A percentile compares a stretch with the other conserved stretches of the same genome.
phyloP scores from a whole-genome alignment of 2,329 filamentous ascomycete genomes.

The Exophiala sideris region DNA sequence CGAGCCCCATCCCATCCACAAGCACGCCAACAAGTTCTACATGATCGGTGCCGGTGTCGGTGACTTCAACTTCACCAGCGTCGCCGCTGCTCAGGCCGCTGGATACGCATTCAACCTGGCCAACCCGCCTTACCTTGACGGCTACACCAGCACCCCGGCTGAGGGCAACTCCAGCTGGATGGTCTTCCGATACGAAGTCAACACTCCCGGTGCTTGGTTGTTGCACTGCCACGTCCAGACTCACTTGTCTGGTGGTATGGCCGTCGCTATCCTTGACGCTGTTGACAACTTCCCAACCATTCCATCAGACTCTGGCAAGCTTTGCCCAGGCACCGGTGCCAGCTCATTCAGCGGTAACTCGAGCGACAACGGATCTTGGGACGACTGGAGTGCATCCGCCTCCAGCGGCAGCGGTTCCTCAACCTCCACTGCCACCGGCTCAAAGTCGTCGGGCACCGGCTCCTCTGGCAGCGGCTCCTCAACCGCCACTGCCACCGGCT shows the following conservation, averaged over 20 bases:
- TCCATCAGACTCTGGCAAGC: conserved; percentile 24
- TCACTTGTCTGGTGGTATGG: conserved; percentile 56
- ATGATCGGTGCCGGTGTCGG: conserved; percentile 53
- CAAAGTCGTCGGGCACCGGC: conserved; percentile 29
- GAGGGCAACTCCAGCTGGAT: conserved; percentile 42
- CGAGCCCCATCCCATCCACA: conserved; percentile 61
- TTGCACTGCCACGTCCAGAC: conserved; percentile 57
- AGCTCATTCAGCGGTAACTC: conserved; percentile 10
- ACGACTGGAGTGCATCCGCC: conserved; percentile 3
- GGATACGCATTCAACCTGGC: conserved; percentile 56
- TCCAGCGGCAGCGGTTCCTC: conserved; percentile 1
- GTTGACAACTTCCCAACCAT: conserved; percentile 33
- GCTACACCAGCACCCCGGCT: conserved; percentile 39
- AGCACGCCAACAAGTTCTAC: conserved; percentile 61
- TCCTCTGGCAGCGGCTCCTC: conserved; percentile 13
- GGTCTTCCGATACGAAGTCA: conserved; percentile 52
- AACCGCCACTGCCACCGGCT: conserved; percentile 36
- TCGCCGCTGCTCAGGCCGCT: conserved; percentile 45
- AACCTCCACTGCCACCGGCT: conserved; percentile 36
- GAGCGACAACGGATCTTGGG: conserved; percentile 6
- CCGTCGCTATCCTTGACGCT: conserved; percentile 48
- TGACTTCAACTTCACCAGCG: conserved; percentile 50
- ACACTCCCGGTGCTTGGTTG: conserved; percentile 54
- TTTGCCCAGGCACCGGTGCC: conserved; percentile 17
- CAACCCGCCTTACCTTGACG: conserved; percentile 54